These are phyloP conservation scores for Saxophila tyrrhenica DNA, from an alignment of 495 filamentous ascomycete species.

Conservation along the genomic window DNA sequence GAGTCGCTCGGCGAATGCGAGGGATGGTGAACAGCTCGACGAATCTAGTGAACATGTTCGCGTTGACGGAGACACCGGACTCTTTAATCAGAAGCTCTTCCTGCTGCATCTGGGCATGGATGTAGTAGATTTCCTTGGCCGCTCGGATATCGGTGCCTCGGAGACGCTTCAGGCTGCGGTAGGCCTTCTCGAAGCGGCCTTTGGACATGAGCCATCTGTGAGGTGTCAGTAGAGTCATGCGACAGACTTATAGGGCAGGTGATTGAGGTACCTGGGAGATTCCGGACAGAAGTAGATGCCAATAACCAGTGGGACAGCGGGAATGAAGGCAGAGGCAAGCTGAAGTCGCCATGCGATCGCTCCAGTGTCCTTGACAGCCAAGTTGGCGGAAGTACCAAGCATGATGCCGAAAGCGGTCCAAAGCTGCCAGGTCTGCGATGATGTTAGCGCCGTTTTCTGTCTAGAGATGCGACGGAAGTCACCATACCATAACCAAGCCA, in stretches of 20 bases:
- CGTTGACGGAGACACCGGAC: conserved; percentile 29
- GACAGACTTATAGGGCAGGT: background rate
- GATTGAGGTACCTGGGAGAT: conserved; percentile 30
- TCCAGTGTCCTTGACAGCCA: conserved; percentile 49
- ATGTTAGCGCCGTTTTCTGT: background rate
- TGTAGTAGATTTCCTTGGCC: conserved; percentile 66
- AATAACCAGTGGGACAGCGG: conserved; percentile 52
- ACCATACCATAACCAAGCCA: conserved; percentile 60
- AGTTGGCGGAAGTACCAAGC: conserved; percentile 55
- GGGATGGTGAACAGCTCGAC: conserved; percentile 61
- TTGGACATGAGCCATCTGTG: conserved; percentile 35
- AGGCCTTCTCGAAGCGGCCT: conserved; percentile 2
- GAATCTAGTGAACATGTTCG: conserved; percentile 42
- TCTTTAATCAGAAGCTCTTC: conserved; percentile 24
- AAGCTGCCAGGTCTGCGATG: conserved; percentile 52
- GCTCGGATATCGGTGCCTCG: conserved; percentile 56
- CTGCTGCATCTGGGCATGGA: conserved; percentile 44
- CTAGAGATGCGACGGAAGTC: no score
- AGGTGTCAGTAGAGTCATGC: background rate
- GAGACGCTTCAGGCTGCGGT: conserved; percentile 28
- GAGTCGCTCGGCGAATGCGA: conserved; percentile 53
- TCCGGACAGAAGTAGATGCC: conserved; percentile 50
- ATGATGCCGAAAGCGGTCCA: conserved; percentile 47
- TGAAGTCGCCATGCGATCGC: conserved; percentile 62
- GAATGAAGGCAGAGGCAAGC: conserved; percentile 68